Evolutionary conservation across 495 filamentous ascomycete species (phyloP).

Genomic region (Amorphotheca resinae): DNA sequence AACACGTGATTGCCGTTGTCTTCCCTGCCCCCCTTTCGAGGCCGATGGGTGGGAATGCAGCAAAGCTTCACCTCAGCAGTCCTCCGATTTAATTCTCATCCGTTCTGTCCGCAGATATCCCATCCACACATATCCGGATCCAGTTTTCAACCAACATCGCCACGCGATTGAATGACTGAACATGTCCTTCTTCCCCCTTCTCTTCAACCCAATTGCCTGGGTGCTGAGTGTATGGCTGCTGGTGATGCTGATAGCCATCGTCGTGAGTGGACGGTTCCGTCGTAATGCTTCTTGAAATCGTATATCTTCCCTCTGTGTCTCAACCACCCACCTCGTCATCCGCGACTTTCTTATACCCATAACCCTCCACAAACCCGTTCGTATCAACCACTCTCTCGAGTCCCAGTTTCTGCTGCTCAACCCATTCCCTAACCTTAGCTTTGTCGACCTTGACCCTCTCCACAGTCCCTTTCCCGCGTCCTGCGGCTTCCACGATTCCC

Average conservation of each 20-base stretch:
- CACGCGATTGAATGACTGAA: slow-evolving; percentile 34
- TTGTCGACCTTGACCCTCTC: slow-evolving; percentile 41
- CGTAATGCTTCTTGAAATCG: too few species aligned
- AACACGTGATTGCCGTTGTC: too few species aligned
- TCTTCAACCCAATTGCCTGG: slow-evolving; percentile 64
- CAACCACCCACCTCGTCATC: slow-evolving; percentile 19
- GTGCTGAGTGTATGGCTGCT: too few species aligned
- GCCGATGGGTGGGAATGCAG: too few species aligned
- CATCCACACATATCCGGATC: too few species aligned
- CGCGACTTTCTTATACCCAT: slow-evolving; percentile 23
- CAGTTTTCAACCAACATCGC: too few species aligned
- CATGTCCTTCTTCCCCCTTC: slow-evolving; percentile 68
- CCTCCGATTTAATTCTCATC: too few species aligned
- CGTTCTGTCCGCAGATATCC: too few species aligned
- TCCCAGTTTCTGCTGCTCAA: slow-evolving; percentile 30
- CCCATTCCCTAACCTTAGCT: slow-evolving; percentile 41
- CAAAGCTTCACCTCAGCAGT: too few species aligned
- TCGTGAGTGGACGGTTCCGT: too few species aligned
- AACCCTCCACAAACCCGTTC: slow-evolving; percentile 42
- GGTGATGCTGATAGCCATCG: too few species aligned
- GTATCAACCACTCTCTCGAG: slow-evolving; percentile 40
- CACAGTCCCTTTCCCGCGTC: slow-evolving; percentile 22
- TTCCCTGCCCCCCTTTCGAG: too few species aligned
- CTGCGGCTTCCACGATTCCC: slow-evolving; percentile 49
- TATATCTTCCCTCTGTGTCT: background rate